These are phyloP conservation scores for Barnettozyma sucrosica DNA, from an alignment of 805 yeast genomes.

Conservation along the genomic window DNA sequence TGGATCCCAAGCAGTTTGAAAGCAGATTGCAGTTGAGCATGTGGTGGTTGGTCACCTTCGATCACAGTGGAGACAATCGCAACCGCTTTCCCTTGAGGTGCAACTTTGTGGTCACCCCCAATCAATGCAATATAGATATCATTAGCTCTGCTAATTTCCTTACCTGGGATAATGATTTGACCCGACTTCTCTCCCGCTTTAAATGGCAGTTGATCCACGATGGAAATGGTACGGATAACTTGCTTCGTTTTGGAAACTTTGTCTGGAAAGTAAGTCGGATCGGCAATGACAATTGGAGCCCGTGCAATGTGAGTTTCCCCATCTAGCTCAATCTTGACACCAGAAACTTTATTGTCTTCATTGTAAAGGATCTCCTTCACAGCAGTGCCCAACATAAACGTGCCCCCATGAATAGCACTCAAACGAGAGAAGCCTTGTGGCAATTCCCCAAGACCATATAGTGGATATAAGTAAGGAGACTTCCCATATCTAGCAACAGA, in stretches of 20 bases:
- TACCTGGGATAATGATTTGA: constrained; percentile 94
- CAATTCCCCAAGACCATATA: constrained; percentile 93
- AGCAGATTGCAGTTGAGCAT: constrained; percentile 88
- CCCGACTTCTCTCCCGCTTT: constrained; percentile 81
- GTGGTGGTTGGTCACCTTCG: constrained; percentile 93
- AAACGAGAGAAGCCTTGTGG: constrained; percentile 99
- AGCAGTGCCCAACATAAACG: constrained; percentile 96
- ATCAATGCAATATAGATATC: constrained; percentile 92
- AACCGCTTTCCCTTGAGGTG: constrained; percentile 80
- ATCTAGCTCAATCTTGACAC: constrained; percentile 79
- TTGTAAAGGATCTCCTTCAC: constrained; percentile 81
- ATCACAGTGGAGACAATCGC: constrained; percentile 93
- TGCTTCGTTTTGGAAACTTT: constrained; percentile 34
- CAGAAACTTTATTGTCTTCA: constrained; percentile 55
- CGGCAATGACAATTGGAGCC: constrained; percentile 93
- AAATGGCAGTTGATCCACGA: constrained; percentile 79
- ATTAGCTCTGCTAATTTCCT: constrained; percentile 86
- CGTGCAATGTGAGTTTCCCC: constrained; percentile 60
- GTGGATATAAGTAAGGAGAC: constrained; percentile 92
- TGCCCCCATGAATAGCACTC: constrained; percentile 96
- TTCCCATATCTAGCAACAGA: constrained; percentile 94
- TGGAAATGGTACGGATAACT: constrained; percentile 55
- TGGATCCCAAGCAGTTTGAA: constrained; percentile 80
- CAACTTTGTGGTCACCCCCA: constrained; percentile 84
- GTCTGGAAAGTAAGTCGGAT: constrained; percentile 93